Conservation (phyloP, 1,284 basidiomycete species). For the Microbotryum scabiosae region DNA sequence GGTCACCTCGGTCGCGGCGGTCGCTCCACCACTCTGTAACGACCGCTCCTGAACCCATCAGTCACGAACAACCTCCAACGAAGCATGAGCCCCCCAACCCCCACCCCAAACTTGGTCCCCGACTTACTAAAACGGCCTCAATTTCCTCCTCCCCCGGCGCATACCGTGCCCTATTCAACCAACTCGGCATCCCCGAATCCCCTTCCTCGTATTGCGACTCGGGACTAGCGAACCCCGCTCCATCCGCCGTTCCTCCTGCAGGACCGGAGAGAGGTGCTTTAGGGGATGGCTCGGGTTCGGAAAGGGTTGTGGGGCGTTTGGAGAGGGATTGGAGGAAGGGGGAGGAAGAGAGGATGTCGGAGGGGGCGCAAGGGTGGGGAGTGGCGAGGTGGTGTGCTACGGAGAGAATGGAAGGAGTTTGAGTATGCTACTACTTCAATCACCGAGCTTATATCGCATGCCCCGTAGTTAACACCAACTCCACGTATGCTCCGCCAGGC, state of each 20-base stretch:
- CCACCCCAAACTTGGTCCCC: too few species aligned
- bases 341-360: conserved; percentile 20
- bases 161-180: conserved; percentile 13
- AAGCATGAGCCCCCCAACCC: not conserved
- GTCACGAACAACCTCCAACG: not conserved
- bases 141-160: conserved; percentile 19
- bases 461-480: not conserved
- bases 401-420: too few species aligned
- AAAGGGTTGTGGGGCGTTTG: conserved; percentile 9
- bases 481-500: too few species aligned
- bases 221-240: not conserved
- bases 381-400: conserved; percentile 7
- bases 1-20: conserved; percentile 9
- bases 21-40: conserved; percentile 10
- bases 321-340: conserved; percentile 8
- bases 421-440: too few species aligned
- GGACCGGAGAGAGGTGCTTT: not conserved
- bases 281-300: not conserved
- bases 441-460: too few species aligned
- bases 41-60: not conserved
- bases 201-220: conserved; percentile 10
- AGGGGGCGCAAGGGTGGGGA: conserved; percentile 27
- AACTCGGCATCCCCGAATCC: conserved; percentile 12
- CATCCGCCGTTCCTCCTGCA: not conserved
- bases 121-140: conserved; percentile 26